Conservation (phyloP, 345 rosid species). For the Dimocarpus longan region DNA sequence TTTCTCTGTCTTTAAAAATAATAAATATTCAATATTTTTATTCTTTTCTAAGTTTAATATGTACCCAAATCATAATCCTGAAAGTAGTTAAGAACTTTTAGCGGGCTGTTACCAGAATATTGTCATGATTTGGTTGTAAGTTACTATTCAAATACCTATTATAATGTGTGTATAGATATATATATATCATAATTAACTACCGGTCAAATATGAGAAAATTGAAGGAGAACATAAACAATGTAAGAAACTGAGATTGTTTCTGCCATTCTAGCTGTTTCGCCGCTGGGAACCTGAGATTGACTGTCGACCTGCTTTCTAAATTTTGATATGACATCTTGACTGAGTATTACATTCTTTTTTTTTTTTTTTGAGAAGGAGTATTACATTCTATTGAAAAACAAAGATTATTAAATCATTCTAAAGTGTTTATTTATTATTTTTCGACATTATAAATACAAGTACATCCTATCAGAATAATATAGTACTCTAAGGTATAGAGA, state of each 20-base stretch:
- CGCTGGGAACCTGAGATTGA: background rate
- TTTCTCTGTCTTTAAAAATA: too few species aligned
- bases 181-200: background rate
- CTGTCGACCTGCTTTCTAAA: background rate
- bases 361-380: too few species aligned
- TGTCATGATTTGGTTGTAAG: background rate
- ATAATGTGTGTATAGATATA: too few species aligned
- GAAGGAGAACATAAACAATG: background rate
- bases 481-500: too few species aligned
- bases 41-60: too few species aligned
- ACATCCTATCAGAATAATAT: too few species aligned
- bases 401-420: background rate
- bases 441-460: too few species aligned
- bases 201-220: background rate
- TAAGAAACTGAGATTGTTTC: background rate
- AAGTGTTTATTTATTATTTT: too few species aligned
- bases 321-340: constrained; percentile 9
- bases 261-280: background rate
- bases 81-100: too few species aligned
- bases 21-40: too few species aligned
- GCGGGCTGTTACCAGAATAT: background rate
- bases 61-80: too few species aligned
- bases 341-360: background rate
- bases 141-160: too few species aligned
- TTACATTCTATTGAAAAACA: background rate